Base-by-base conservation (phyloP, 2,329 filamentous ascomycete genomes). In the Botrytis aclada region DNA sequence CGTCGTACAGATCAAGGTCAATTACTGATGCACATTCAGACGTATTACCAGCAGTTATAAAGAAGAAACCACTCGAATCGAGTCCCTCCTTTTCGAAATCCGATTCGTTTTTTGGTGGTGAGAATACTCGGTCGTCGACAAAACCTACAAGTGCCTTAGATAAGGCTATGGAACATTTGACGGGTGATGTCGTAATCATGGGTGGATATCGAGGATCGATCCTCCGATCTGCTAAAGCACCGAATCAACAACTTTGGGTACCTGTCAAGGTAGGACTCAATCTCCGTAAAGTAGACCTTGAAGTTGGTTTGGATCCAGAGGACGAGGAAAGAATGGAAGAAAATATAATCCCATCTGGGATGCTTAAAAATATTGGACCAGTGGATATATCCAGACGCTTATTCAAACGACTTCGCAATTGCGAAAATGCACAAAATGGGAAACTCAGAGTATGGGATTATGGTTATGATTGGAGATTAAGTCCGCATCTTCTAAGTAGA, bases 381-480 rank as follows among this genome's bases (percentile, higher is more conserved):
- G 92, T 98, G 58, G 95, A 98, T 81, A 95, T 98, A 73, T 93
- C 93, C 7, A 90, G 90, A 73, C 89, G 93, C 56, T 84, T 98
- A 1, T 90, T 98, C 82, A 95, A 93, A 80, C 90, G 92, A 72
- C 82, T 97, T 32, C 87, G 89, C 67, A 90, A 91, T 45, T 93
- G 89, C 76, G 89, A 93, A 20, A 97, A 97, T 78, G 89, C 88
- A 2, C 87, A 88, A 70, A 86, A 84, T 6, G 93, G 93, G 12
- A 91, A 88, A 75, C 84, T 98, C 9, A 87, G 94, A 64, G 88
- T 97, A 0, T 94, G 94, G 85, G 92, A 98, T 78, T 98, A 95
- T 80, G 94, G 95, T 29, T 98, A 97, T 78, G 95, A 98, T 82
- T 98, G 95, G 95, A 88, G 95, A 25, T 84, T 98, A 56, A 96